phyloP scores from a whole-genome alignment of 192 early-diverging fungal species.

The Entomortierella beljakovae region DNA sequence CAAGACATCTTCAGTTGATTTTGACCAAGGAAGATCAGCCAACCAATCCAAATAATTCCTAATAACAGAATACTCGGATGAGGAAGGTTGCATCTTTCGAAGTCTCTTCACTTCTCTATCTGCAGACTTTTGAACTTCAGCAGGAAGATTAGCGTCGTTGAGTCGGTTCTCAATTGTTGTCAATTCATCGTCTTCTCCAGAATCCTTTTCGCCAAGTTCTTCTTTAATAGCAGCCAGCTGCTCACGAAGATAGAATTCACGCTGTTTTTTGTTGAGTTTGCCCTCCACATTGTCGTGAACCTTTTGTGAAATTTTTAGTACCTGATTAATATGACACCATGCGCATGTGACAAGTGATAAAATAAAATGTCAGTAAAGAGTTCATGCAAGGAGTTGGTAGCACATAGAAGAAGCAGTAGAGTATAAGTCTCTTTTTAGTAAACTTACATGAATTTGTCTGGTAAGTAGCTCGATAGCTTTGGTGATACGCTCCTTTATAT shows the following conservation, averaged over 20 bases:
- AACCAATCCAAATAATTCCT: slow-evolving; percentile 84
- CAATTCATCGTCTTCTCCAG: slow-evolving; percentile 76
- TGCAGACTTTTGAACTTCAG: slow-evolving; percentile 69
- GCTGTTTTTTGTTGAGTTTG: slow-evolving; percentile 82
- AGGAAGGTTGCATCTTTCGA: slow-evolving; percentile 75
- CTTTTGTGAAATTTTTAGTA: slow-evolving; percentile 83
- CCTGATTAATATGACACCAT: slow-evolving; percentile 58
- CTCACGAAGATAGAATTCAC: slow-evolving; percentile 82
- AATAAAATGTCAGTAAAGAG: not conserved
- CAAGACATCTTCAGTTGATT: slow-evolving; percentile 66
- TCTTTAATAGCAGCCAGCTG: slow-evolving; percentile 87
- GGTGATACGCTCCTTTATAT: slow-evolving; percentile 68
- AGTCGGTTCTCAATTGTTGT: slow-evolving; percentile 66
- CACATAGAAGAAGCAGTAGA: not conserved
- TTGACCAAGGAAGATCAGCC: slow-evolving; percentile 81
- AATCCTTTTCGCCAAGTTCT: slow-evolving; percentile 79
- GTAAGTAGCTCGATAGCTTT: slow-evolving; percentile 69
- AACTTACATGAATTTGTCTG: slow-evolving; percentile 74
- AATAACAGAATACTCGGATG: slow-evolving; percentile 83
- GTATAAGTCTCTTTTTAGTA: not conserved
- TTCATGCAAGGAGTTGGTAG: not conserved
- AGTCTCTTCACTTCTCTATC: slow-evolving; percentile 75
- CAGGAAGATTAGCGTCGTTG: slow-evolving; percentile 64
- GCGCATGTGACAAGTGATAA: not conserved
- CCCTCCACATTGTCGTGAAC: slow-evolving; percentile 77